Percentiles rank a stretch among this genome's conserved stretches.
phyloP scores from a whole-genome alignment of 106 monocot species.

The Triglochin maritima region DNA sequence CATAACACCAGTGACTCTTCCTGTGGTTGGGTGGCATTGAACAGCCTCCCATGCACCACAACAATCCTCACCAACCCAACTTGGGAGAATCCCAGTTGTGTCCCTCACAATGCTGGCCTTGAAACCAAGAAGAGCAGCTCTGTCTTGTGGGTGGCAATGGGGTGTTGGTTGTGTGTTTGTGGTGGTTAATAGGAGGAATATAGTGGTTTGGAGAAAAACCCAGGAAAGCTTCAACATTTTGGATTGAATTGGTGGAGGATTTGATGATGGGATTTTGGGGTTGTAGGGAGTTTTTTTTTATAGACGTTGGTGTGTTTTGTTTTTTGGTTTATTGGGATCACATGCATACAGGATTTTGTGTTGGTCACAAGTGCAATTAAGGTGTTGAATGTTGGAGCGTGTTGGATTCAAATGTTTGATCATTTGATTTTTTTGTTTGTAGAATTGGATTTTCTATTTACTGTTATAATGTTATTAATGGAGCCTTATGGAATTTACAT shows the following conservation, averaged over 20 bases:
- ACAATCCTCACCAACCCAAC: slow-evolving; percentile 44
- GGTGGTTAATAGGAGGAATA: neutral
- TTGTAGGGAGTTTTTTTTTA: neutral
- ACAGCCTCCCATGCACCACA: slow-evolving; percentile 77
- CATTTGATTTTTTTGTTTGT: neutral
- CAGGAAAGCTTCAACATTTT: slow-evolving; percentile 1
- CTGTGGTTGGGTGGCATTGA: slow-evolving; percentile 46
- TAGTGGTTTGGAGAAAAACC: neutral
- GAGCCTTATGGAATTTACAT: no score
- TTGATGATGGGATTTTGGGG: neutral
- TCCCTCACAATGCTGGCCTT: slow-evolving; percentile 54
- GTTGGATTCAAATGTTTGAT: neutral
- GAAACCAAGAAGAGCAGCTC: slow-evolving; percentile 57
- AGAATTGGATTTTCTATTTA: neutral
- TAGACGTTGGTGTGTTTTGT: neutral
- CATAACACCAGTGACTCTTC: slow-evolving; percentile 43
- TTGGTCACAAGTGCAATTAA: slow-evolving; percentile 3
- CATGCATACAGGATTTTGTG: neutral
- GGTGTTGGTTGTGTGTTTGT: neutral
- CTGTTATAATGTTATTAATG: no score
- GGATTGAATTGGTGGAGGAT: neutral
- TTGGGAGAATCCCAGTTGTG: slow-evolving; percentile 61
- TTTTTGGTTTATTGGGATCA: no score
- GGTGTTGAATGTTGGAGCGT: slow-evolving; percentile 1
- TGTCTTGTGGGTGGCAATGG: slow-evolving; percentile 36